Percentiles rank a stretch among this genome's conserved stretches.
phyloP scores from a whole-genome alignment of 2,329 filamentous ascomycete genomes.

The Sarocladium strictum region DNA sequence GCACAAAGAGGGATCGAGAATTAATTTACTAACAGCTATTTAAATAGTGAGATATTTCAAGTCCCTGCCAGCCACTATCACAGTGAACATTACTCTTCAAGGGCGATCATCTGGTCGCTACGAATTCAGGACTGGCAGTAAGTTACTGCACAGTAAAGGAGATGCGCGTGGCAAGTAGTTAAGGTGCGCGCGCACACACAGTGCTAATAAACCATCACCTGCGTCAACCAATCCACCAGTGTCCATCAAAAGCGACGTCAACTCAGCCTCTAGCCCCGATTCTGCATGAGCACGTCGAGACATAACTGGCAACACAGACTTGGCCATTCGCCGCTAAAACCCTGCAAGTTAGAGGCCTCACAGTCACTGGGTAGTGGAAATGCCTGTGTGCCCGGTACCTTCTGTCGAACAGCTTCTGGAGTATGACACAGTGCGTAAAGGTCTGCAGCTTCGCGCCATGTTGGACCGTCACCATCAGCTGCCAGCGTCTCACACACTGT shows the following conservation, averaged over 20 bases:
- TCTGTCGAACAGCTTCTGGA: background rate
- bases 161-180: background rate
- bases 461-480: background rate
- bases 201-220: background rate
- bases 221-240: background rate
- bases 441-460: background rate
- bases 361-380: background rate
- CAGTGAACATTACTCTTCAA: too few species aligned
- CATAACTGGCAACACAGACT: background rate
- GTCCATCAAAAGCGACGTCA: background rate
- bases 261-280: conserved; percentile 1
- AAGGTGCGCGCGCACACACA: background rate
- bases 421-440: background rate
- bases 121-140: too few species aligned
- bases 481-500: background rate
- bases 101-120: too few species aligned
- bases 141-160: background rate
- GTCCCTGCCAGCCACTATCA: too few species aligned
- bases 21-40: too few species aligned
- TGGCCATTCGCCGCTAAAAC: background rate
- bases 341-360: background rate
- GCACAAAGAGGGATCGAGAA: too few species aligned
- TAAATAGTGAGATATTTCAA: too few species aligned
- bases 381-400: background rate
- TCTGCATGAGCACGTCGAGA: background rate